Evolutionary conservation across 805 yeast species (phyloP).

Genomic region (Candida gorgasii): DNA sequence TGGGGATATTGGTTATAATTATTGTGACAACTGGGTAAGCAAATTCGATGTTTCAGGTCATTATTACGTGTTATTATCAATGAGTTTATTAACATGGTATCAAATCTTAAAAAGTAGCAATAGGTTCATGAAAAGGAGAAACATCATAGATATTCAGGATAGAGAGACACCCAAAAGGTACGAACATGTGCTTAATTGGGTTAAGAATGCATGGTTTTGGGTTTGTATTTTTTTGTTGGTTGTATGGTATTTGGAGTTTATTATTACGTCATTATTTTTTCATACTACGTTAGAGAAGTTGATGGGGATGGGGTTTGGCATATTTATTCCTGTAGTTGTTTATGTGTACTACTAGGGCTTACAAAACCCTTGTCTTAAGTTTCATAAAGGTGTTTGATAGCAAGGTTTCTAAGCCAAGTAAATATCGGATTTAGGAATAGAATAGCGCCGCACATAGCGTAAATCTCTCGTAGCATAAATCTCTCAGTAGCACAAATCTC

Average conservation of each 20-base stretch:
- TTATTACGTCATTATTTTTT: slow-evolving; percentile 49
- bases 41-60: slow-evolving; percentile 60
- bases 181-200: neutral
- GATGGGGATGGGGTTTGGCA: slow-evolving; percentile 43
- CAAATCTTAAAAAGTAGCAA: neutral
- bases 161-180: neutral
- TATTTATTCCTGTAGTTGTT: slow-evolving; percentile 24
- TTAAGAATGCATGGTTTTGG: neutral
- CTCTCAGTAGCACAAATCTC: slow-evolving; percentile 12
- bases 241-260: slow-evolving; percentile 41
- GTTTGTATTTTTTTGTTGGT: slow-evolving; percentile 2
- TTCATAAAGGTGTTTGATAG: too few relatives aligned
- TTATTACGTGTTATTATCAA: slow-evolving; percentile 44
- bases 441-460: slow-evolving; percentile 5
- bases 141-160: slow-evolving; percentile 1
- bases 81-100: slow-evolving; percentile 30
- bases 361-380: too few relatives aligned
- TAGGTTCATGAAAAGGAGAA: neutral
- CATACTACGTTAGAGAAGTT: slow-evolving; percentile 50
- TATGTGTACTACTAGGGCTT: neutral
- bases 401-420: too few relatives aligned
- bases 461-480: slow-evolving; percentile 6
- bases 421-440: neutral
- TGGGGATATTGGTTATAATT: slow-evolving; percentile 10
- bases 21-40: slow-evolving; percentile 36